These are phyloP conservation scores for Acidiella bohemica DNA, from an alignment of 495 filamentous ascomycete species.

Conservation along the genomic window DNA sequence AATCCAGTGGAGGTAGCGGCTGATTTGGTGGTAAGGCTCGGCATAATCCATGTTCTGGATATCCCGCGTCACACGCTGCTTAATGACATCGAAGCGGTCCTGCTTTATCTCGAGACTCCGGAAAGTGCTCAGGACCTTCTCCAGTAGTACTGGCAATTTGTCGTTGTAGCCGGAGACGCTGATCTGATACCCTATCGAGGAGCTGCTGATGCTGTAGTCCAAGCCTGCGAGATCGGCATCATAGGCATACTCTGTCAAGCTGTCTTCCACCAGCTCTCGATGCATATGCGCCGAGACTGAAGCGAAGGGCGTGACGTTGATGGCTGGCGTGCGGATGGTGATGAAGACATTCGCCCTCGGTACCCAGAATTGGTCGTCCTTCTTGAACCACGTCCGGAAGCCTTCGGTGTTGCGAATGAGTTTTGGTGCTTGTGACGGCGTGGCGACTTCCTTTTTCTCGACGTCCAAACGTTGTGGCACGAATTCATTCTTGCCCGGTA, in stretches of 20 bases:
- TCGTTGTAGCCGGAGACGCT: slow-evolving; percentile 87
- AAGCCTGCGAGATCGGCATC: slow-evolving; percentile 89
- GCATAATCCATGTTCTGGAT: slow-evolving; percentile 78
- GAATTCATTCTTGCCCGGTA: slow-evolving; percentile 91
- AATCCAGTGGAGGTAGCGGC: slow-evolving; percentile 72
- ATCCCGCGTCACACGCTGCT: slow-evolving; percentile 62
- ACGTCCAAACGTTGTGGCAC: slow-evolving; percentile 89
- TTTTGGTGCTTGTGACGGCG: slow-evolving; percentile 60
- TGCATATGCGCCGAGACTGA: slow-evolving; percentile 67
- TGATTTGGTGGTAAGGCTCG: slow-evolving; percentile 79
- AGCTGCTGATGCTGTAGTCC: slow-evolving; percentile 61
- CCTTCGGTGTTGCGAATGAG: slow-evolving; percentile 77
- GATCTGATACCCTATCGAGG: slow-evolving; percentile 60
- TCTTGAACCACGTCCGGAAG: slow-evolving; percentile 92
- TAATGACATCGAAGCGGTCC: slow-evolving; percentile 81
- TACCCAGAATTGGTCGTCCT: slow-evolving; percentile 98
- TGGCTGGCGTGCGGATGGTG: slow-evolving; percentile 63
- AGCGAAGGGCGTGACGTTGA: slow-evolving; percentile 62
- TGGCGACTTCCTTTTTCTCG: slow-evolving; percentile 74
- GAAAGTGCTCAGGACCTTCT: slow-evolving; percentile 82
- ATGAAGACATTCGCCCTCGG: slow-evolving; percentile 81
- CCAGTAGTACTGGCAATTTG: slow-evolving; percentile 79
- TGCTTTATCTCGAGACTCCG: slow-evolving; percentile 67
- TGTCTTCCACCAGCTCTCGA: slow-evolving; percentile 77
- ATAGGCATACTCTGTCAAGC: slow-evolving; percentile 87